These are phyloP conservation scores for Linnemannia schmuckeri DNA, from an alignment of 192 early-diverging fungal species.

Conservation along the genomic window DNA sequence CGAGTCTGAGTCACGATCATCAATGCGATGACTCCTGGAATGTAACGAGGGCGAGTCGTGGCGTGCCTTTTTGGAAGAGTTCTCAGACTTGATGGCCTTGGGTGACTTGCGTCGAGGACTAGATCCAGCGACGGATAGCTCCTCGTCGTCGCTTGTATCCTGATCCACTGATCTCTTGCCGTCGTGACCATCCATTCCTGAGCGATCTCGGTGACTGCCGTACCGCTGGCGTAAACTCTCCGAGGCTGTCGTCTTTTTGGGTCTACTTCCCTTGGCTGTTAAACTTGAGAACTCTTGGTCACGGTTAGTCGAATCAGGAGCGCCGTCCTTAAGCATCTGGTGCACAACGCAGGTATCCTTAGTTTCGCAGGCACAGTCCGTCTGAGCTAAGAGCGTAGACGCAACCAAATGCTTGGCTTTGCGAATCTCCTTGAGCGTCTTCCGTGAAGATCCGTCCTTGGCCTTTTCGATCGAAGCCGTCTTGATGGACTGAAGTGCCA, in stretches of 20 bases:
- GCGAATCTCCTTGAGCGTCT: conserved; percentile 38
- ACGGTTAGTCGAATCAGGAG: conserved; percentile 19
- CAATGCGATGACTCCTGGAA: not conserved
- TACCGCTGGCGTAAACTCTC: conserved; percentile 45
- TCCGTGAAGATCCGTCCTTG: conserved; percentile 27
- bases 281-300: conserved; percentile 28
- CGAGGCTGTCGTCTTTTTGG: conserved; percentile 13
- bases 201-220: conserved; percentile 25
- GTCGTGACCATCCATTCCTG: conserved; percentile 16
- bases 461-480: conserved; percentile 29
- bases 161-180: conserved; percentile 35
- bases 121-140: conserved; percentile 18
- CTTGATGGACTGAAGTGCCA: conserved; percentile 49
- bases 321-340: conserved; percentile 54
- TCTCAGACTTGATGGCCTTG: conserved; percentile 26
- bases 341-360: conserved; percentile 59
- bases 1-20: conserved; percentile 29
- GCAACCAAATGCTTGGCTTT: conserved; percentile 47
- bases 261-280: conserved; percentile 20
- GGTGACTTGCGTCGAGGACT: conserved; percentile 42
- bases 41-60: conserved; percentile 15
- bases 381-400: conserved; percentile 56
- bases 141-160: conserved; percentile 39
- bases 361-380: conserved; percentile 62
- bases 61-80: conserved; percentile 40